These are phyloP conservation scores for Leccinum olivaceoglutinosum DNA, from an alignment of 1,284 basidiomycete genomes.

Conservation along the genomic window DNA sequence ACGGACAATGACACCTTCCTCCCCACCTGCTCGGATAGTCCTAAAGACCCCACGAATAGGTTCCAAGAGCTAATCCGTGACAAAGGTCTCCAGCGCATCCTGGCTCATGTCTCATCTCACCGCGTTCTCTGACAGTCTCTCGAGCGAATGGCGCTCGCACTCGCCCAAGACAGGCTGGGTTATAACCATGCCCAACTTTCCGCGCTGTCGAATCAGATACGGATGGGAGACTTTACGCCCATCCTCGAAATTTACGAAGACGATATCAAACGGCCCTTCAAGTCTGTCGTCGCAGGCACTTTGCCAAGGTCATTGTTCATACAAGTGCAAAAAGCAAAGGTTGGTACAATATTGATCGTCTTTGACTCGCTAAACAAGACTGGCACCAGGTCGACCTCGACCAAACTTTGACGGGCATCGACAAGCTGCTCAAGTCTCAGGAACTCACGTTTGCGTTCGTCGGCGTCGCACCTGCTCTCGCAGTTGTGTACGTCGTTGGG, in stretches of 20 bases:
- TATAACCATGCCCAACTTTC: constrained; percentile 61
- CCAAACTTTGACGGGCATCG: constrained; percentile 80
- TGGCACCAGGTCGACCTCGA: constrained; percentile 78
- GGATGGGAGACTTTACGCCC: constrained; percentile 81
- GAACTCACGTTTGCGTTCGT: constrained; percentile 97
- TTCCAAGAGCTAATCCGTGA: constrained; percentile 83
- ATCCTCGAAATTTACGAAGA: constrained; percentile 89
- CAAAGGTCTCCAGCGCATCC: constrained; percentile 75
- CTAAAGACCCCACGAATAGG: constrained; percentile 80
- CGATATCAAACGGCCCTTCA: constrained; percentile 84
- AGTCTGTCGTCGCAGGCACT: constrained; percentile 77
- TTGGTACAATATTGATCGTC: constrained; percentile 28
- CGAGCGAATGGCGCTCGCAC: constrained; percentile 86
- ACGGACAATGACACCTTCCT: constrained; percentile 68
- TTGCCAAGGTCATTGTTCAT: constrained; percentile 86
- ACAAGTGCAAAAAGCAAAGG: constrained; percentile 96
- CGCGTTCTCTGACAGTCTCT: constrained; percentile 58
- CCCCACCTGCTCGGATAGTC: constrained; percentile 78
- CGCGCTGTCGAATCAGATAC: constrained; percentile 62
- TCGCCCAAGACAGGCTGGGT: constrained; percentile 77
- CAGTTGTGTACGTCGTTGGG: constrained; percentile 69
- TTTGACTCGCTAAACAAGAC: background rate
- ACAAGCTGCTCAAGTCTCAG: constrained; percentile 90
- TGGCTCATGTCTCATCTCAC: constrained; percentile 7
- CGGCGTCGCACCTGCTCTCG: constrained; percentile 88